A percentile compares a stretch with the other conserved stretches of the same genome.
phyloP scores from a whole-genome alignment of 164 flowering plant species.

The Protea cynaroides region DNA sequence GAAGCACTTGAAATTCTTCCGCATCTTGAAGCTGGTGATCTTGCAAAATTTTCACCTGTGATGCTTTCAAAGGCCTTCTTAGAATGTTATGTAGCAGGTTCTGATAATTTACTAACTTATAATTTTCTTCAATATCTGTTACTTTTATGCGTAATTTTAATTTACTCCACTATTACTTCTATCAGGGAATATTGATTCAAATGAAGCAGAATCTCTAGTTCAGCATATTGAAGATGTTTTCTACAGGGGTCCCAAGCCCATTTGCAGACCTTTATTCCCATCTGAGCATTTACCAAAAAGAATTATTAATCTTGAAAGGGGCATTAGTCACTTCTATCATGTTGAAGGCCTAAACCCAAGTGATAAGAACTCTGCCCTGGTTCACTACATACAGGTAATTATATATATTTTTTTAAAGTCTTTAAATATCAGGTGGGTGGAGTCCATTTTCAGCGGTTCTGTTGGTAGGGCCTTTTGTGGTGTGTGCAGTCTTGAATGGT shows the following conservation, averaged over 20 bases:
- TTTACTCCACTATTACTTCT: slow-evolving; percentile 5
- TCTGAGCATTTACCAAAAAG: slow-evolving; percentile 81
- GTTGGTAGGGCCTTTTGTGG: too few species aligned
- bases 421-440: too few species aligned
- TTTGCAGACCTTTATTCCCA: slow-evolving; percentile 58
- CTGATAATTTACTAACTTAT: neutral
- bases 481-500: too few species aligned
- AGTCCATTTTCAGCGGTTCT: too few species aligned
- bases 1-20: slow-evolving; percentile 78
- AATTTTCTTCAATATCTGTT: neutral
- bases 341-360: slow-evolving; percentile 62
- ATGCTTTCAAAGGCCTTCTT: slow-evolving; percentile 76
- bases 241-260: slow-evolving; percentile 44
- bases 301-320: slow-evolving; percentile 69
- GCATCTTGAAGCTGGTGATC: slow-evolving; percentile 57
- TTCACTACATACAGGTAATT: slow-evolving; percentile 95
- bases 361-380: slow-evolving; percentile 86
- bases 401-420: too few species aligned
- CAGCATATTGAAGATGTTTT: slow-evolving; percentile 66
- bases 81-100: slow-evolving; percentile 88
- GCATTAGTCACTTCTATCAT: slow-evolving; percentile 45
- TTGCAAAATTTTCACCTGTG: slow-evolving; percentile 53
- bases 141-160: neutral
- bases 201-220: slow-evolving; percentile 74
- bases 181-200: slow-evolving; percentile 72